Base-by-base conservation (phyloP, 441 rosid species). In the Adansonia grandidieri region DNA sequence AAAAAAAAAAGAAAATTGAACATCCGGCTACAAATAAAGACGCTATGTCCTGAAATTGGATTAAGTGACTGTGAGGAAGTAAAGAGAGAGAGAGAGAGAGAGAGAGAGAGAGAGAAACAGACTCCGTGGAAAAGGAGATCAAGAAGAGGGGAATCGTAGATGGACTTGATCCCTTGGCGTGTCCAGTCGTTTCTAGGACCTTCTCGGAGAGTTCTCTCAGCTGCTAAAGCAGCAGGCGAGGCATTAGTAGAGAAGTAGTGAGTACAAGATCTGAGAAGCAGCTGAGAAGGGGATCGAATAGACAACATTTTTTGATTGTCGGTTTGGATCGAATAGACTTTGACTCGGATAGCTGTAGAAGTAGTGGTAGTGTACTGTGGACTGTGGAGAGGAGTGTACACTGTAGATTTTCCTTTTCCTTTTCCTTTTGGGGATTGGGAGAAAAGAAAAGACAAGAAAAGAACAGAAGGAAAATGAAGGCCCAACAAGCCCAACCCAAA, bases 71-170 rank as follows among this genome's bases (percentile, higher is more conserved):
- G 44, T 14, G 17, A 70, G 51, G 4, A 61, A 11, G 40, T 11
- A 32, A 13, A 5, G 6, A 14, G 17, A 63, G 17, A 19, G 4
- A 65, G 20, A 9, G 17, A 50, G 61, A n/a, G 20, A 71, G 44
- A 48, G 24, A 19, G 60, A 82, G 45, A 15, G 54, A 58, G 3
- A 64, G 44, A 44, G 28, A 32, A 51, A 76, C 82, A 47, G 68
- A 96, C 99, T 80, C 99, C 99, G 47, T 91, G 93, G 85, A 88
- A 96, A 85, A 96, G 94, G 78, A 96, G 97, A 82, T 94, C 98
- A 63, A 94, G 96, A 79, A 94, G 83, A 67, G 98, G 97, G 62
- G 98, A 92, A 72, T 89, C 91, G 82, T 94, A 89, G 15, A 96
- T 85, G 66, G 93, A 89, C 56, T 89, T 89, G 84, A 96, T 92